These are phyloP conservation scores for Schizochytrium sp. DNA, from an alignment of 108 stramenopile genomes.

Conservation along the genomic window DNA sequence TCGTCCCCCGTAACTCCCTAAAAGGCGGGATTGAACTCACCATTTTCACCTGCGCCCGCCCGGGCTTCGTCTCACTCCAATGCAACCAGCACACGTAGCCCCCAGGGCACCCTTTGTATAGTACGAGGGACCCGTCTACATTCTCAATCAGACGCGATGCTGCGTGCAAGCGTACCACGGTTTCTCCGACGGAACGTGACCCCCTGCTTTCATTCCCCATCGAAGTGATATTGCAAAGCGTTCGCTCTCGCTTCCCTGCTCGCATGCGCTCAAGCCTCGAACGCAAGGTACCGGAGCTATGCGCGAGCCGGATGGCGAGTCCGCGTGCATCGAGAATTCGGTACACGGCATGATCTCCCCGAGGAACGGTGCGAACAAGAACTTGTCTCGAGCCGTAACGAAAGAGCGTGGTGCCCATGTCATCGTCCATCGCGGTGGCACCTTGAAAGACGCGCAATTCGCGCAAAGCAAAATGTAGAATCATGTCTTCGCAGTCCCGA, in stretches of 20 bases:
- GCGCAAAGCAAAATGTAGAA: not conserved
- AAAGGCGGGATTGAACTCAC: not conserved
- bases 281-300: not conserved
- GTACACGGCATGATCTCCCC: not conserved
- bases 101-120: not conserved
- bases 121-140: not conserved
- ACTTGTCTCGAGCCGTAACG: not conserved
- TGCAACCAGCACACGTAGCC: not conserved
- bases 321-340: not conserved
- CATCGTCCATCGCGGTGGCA: not conserved
- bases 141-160: not conserved
- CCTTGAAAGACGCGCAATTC: not conserved
- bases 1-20: not conserved
- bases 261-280: not conserved
- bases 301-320: not conserved
- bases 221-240: not conserved
- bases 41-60: not conserved
- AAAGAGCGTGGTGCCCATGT: not conserved
- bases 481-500: not conserved
- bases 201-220: not conserved
- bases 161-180: not conserved
- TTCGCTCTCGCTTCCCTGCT: not conserved
- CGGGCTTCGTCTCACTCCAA: not conserved
- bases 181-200: not conserved
- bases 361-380: not conserved